A percentile compares a stretch with the other conserved stretches of the same genome.
Conservation (phyloP, 2,329 filamentous ascomycete species). For the Stagonosporopsis tanaceti region DNA sequence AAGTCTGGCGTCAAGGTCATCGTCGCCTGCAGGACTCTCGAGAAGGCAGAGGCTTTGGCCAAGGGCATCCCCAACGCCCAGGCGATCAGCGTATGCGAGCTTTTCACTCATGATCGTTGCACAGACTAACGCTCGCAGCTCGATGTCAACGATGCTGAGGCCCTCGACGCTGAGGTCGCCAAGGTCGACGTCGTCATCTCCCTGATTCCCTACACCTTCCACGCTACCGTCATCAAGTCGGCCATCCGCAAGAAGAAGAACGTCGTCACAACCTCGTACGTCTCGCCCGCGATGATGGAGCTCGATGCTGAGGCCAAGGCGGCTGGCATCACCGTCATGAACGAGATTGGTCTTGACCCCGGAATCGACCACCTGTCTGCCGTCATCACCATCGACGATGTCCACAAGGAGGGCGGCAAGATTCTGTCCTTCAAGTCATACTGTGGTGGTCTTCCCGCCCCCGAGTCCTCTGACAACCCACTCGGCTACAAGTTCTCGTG, state of each 20-base stretch:
- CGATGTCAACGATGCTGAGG: slow-evolving; percentile 78
- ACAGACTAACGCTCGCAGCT: slow-evolving; percentile 60
- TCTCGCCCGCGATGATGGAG: slow-evolving; percentile 91
- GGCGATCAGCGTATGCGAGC: slow-evolving; percentile 63
- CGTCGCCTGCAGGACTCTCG: slow-evolving; percentile 81
- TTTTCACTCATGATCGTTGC: too few species aligned
- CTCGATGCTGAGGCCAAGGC: slow-evolving; percentile 83
- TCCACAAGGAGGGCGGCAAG: slow-evolving; percentile 88
- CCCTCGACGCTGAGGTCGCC: slow-evolving; percentile 80
- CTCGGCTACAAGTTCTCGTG: slow-evolving; percentile 91
- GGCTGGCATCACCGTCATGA: slow-evolving; percentile 96
- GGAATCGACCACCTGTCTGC: slow-evolving; percentile 81
- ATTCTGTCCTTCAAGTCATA: slow-evolving; percentile 82
- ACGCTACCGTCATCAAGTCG: slow-evolving; percentile 84
- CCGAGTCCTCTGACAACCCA: slow-evolving; percentile 83
- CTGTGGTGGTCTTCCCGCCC: slow-evolving; percentile 65
- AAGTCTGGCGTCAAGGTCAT: slow-evolving; percentile 65
- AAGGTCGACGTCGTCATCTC: slow-evolving; percentile 77
- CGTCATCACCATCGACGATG: slow-evolving; percentile 84
- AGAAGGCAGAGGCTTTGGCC: slow-evolving; percentile 76
- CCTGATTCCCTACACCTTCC: slow-evolving; percentile 78
- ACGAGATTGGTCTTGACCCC: slow-evolving; percentile 73
- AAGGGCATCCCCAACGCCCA: slow-evolving; percentile 73
- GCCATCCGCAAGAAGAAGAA: slow-evolving; percentile 94
- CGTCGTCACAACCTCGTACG: slow-evolving; percentile 94